Conservation (phyloP, 352 stramenopile genomes). For the Globisporangium ultimum region DNA sequence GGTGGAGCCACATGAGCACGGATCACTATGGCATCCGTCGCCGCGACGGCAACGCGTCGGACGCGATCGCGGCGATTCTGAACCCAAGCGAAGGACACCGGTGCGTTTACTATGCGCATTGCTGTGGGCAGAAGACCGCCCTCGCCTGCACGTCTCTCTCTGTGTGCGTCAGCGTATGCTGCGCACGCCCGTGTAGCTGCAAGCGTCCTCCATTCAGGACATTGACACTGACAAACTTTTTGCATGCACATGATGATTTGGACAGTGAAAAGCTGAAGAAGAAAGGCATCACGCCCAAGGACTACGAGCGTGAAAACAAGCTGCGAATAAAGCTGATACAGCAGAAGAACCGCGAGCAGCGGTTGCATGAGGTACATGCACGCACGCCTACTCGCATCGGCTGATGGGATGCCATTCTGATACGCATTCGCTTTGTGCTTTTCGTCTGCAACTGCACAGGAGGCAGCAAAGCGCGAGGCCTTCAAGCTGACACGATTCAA, state of each 20-base stretch:
- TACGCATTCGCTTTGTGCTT: not conserved
- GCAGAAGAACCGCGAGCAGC: conserved; percentile 50
- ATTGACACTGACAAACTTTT: no score
- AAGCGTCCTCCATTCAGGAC: no score
- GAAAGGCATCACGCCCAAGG: conserved; percentile 45
- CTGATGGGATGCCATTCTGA: not conserved
- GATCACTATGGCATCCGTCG: conserved; percentile 37
- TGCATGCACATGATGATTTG: no score
- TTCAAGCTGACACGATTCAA: conserved; percentile 78
- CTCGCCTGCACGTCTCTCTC: no score
- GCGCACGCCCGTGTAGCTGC: no score
- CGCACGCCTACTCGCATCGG: not conserved
- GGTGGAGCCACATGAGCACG: conserved; percentile 36
- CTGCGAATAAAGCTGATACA: conserved; percentile 59
- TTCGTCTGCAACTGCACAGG: conserved; percentile 17
- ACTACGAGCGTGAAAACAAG: conserved; percentile 70
- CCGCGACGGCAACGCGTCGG: conserved; percentile 67
- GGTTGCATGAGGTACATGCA: conserved; percentile 28
- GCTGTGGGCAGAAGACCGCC: not conserved
- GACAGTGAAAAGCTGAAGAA: conserved; percentile 55
- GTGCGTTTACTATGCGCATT: conserved; percentile 18
- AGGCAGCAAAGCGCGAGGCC: conserved; percentile 27
- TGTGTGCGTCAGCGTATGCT: no score
- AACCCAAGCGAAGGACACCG: conserved; percentile 57
- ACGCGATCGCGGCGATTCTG: conserved; percentile 58